Conservation (phyloP, 331 rosid genomes). For the Saraca asoca region DNA sequence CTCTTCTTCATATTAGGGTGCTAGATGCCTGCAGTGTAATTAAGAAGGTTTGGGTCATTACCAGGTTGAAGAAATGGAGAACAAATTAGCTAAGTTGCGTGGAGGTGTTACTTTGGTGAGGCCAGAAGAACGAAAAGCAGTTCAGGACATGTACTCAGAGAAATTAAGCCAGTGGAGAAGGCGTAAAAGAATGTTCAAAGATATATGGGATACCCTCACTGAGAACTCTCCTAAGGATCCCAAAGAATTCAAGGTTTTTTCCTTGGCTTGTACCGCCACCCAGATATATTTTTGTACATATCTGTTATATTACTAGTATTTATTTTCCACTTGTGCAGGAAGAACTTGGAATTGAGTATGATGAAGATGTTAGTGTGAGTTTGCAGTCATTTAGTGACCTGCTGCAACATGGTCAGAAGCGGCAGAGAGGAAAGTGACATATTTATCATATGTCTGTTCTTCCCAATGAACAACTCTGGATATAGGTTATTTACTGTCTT, state of each 20-base stretch:
- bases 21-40: constrained; percentile 12
- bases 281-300: not conserved
- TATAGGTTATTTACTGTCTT: constrained; percentile 32
- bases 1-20: not conserved
- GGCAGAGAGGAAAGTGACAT: constrained; percentile 57
- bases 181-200: constrained; percentile 90
- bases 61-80: constrained; percentile 76
- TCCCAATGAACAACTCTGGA: constrained; percentile 16
- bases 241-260: constrained; percentile 74
- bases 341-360: constrained; percentile 85
- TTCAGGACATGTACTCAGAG: constrained; percentile 52
- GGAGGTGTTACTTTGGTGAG: constrained; percentile 86
- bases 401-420: constrained; percentile 63
- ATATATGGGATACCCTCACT: constrained; percentile 86
- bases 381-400: constrained; percentile 69
- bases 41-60: constrained; percentile 23
- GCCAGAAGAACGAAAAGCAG: constrained; percentile 81
- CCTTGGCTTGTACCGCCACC: constrained; percentile 17
- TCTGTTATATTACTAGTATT: constrained; percentile 18
- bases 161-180: constrained; percentile 80
- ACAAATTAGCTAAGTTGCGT: constrained; percentile 59
- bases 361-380: constrained; percentile 73
- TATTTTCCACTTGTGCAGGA: constrained; percentile 54
- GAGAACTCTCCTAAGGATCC: constrained; percentile 88
- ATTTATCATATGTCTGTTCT: constrained; percentile 26